Percentiles rank a stretch among this genome's conserved stretches.
Evolutionary conservation across 345 rosid genomes (phyloP).

Genomic region (Ailanthus altissimus): DNA sequence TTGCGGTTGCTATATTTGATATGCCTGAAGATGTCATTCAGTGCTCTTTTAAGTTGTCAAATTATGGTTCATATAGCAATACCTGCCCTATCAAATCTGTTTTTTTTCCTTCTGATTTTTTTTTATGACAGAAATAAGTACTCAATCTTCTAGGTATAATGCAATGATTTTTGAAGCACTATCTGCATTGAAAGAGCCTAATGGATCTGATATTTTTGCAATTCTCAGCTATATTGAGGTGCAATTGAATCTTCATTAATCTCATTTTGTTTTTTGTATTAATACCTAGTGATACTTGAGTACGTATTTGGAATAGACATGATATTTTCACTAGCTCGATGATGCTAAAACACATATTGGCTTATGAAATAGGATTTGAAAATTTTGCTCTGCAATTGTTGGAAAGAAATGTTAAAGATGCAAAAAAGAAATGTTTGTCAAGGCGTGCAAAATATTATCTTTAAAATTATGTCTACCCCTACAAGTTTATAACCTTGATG

Average conservation of each 20-base stretch:
- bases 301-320: conserved; percentile 13
- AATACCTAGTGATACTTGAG: background rate
- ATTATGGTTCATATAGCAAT: background rate
- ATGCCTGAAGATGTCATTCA: background rate
- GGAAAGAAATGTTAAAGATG: too few species aligned
- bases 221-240: conserved; percentile 76
- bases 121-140: conserved; percentile 14
- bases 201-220: conserved; percentile 63
- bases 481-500: too few species aligned
- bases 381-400: background rate
- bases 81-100: background rate
- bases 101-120: conserved; percentile 2
- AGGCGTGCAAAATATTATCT: too few species aligned
- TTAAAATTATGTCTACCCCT: too few species aligned
- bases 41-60: background rate
- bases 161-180: conserved; percentile 84
- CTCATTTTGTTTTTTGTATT: background rate
- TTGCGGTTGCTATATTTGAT: background rate
- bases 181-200: conserved; percentile 52
- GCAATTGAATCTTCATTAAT: background rate
- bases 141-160: conserved; percentile 49
- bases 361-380: background rate
- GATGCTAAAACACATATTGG: conserved; percentile 1
- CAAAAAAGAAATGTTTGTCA: too few species aligned
- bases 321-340: background rate